Base-by-base conservation (phyloP, 2,329 filamentous ascomycete genomes). In the Alternaria arbusti region DNA sequence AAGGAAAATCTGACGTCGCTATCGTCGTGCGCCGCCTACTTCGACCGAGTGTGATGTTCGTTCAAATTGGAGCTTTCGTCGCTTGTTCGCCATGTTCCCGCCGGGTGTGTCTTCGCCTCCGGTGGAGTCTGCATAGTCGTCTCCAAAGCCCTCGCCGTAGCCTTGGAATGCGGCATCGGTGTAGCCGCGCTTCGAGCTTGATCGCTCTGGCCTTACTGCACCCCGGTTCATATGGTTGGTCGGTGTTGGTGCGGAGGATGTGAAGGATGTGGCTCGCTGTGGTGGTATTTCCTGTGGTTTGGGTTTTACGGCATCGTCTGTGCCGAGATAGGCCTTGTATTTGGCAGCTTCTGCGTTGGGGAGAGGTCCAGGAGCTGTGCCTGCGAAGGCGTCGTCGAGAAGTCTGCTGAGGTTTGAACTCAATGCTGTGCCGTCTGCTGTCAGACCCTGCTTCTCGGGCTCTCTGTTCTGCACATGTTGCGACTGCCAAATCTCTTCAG, bases 161-260 rank as follows among this genome's bases (percentile, higher is more conserved):
- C 91, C 91, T 72, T 91, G 89, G 74, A 87, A 94, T 72, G 89
- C 92, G 70, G 85, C 87, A 67, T 94, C 91, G 43, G 90, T 89
- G 75, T 94, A 94, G 66, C 89, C 87, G 51, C 92, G 86, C 84
- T 94, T 94, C 82, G 91, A 92, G 65, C 87, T 85, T 59, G 85
- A 83, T 51, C 91, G 86, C 70, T 90, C 89, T 32, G 90, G 88
- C 58, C 91, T 84, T 43, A 82, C 78, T 11, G 81, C 79, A 59
- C 87, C 85, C 57, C 74, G 71, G n/a, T 74, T 75, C n/a, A 52
- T 50, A 9, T 79, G 69, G 9, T 79, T 80, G 40, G 77, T 79
- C 26, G 80, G 74, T 64, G 70, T 78, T 13, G 68, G 73, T 52
- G 66, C 74, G 30, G 63, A 71, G 30, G 68, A 66, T 40, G 68